Evolutionary conservation across 108 stramenopile species (phyloP).

Genomic region (Skeletonema potamos): DNA sequence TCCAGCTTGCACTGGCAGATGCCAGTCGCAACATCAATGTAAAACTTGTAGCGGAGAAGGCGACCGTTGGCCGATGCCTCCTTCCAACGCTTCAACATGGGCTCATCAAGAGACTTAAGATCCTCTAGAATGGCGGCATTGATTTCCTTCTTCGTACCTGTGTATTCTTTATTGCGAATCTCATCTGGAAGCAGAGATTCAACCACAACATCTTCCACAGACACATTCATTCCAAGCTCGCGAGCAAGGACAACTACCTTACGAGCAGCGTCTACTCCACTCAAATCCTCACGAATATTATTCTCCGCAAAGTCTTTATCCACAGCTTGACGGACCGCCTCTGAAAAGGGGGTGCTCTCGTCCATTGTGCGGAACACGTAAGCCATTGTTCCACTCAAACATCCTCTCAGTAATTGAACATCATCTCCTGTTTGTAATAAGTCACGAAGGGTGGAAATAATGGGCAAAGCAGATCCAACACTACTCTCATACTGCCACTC

Average conservation of each 20-base stretch:
- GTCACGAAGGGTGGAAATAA: slow-evolving; percentile 74
- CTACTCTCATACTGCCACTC: slow-evolving; percentile 76
- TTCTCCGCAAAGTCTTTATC: slow-evolving; percentile 64
- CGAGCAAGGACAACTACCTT: slow-evolving; percentile 59
- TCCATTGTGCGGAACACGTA: slow-evolving; percentile 59
- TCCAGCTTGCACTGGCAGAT: slow-evolving; percentile 49
- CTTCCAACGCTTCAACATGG: slow-evolving; percentile 58
- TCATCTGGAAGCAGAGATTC: slow-evolving; percentile 69
- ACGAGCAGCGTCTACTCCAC: slow-evolving; percentile 40
- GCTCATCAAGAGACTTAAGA: slow-evolving; percentile 45
- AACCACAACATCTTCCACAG: slow-evolving; percentile 66
- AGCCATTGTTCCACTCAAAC: slow-evolving; percentile 75
- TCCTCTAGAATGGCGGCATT: slow-evolving; percentile 49
- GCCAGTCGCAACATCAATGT: slow-evolving; percentile 57
- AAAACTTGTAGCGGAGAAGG: slow-evolving; percentile 79
- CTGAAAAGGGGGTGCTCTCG: slow-evolving; percentile 55
- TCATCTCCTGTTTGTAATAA: slow-evolving; percentile 69
- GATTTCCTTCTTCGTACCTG: slow-evolving; percentile 29
- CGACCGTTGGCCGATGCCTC: slow-evolving; percentile 49
- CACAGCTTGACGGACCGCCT: slow-evolving; percentile 60
- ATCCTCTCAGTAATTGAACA: slow-evolving; percentile 61
- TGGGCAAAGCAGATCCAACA: slow-evolving; percentile 80
- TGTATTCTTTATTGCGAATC: slow-evolving; percentile 46
- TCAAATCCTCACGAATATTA: slow-evolving; percentile 62
- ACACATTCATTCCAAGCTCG: slow-evolving; percentile 56